Conservation (phyloP, 495 filamentous ascomycete genomes). For the Hypoxylon perforatum region DNA sequence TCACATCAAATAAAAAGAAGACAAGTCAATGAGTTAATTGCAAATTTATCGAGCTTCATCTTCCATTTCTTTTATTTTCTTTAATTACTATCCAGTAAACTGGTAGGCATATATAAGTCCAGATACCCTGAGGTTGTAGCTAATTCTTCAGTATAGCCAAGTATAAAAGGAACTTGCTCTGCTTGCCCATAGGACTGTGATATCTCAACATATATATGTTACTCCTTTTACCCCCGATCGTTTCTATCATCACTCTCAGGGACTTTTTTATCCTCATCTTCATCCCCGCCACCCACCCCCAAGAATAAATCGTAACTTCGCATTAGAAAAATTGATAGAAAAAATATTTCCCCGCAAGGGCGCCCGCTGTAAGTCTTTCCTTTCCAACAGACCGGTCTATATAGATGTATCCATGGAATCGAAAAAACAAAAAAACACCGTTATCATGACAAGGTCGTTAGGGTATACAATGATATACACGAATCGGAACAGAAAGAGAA, state of each 20-base stretch:
- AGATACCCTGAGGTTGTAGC: neutral
- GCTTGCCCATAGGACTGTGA: constrained; percentile 9
- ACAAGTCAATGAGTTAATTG: too few species aligned
- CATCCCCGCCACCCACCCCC: constrained; percentile 1
- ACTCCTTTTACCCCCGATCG: constrained; percentile 20
- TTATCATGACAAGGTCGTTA: constrained; percentile 31
- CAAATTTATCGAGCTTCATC: neutral
- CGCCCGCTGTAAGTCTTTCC: constrained; percentile 15
- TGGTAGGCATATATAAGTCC: neutral
- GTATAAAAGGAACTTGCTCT: constrained; percentile 22
- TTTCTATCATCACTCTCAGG: constrained; percentile 20
- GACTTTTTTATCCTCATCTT: constrained; percentile 10
- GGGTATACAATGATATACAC: constrained; percentile 35
- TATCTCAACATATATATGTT: neutral
- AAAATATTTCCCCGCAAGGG: constrained; percentile 27
- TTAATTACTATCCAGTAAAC: constrained; percentile 10
- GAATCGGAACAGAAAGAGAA: constrained; percentile 16
- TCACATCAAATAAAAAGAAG: too few species aligned
- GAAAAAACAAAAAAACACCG: too few species aligned
- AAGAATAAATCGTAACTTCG: neutral
- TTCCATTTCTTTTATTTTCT: constrained; percentile 12
- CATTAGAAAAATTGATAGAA: constrained; percentile 12
- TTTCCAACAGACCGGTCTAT: constrained; percentile 13
- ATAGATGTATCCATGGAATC: constrained; percentile 8
- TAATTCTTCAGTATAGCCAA: neutral